Evolutionary conservation across 192 early-diverging fungal genomes (phyloP).

Genomic region (Rhizophagus prolifer): DNA sequence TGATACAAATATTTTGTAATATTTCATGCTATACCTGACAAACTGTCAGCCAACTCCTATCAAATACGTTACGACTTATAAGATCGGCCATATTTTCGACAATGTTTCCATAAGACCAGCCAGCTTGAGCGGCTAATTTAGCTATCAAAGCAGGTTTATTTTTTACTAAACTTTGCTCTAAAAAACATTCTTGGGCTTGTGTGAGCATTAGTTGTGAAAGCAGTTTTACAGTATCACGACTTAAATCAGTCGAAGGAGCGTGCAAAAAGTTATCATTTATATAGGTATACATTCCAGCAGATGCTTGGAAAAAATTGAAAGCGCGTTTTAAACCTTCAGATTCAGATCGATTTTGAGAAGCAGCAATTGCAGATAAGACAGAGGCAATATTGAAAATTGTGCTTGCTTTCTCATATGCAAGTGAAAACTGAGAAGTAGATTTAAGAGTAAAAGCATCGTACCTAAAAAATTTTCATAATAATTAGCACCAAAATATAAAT

Average conservation of each 20-base stretch:
- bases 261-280: constrained; percentile 99
- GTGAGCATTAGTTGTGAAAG: constrained; percentile 86
- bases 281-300: constrained; percentile 91
- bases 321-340: constrained; percentile 75
- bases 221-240: constrained; percentile 85
- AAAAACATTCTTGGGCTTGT: constrained; percentile 91
- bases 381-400: constrained; percentile 94
- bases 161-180: constrained; percentile 81
- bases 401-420: constrained; percentile 97
- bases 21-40: constrained; percentile 56
- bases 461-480: constrained; percentile 31
- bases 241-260: constrained; percentile 89
- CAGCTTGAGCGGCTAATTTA: constrained; percentile 83
- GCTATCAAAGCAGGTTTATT: constrained; percentile 87
- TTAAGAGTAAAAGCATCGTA: constrained; percentile 85
- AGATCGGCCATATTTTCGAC: constrained; percentile 72
- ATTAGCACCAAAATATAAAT: neutral
- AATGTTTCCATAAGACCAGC: constrained; percentile 71
- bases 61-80: constrained; percentile 67
- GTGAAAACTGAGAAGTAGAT: constrained; percentile 81
- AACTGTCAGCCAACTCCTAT: constrained; percentile 79
- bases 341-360: constrained; percentile 73
- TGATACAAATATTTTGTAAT: neutral
- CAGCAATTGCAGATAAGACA: constrained; percentile 71
- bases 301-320: constrained; percentile 88